Percentiles rank a stretch among this genome's conserved stretches.
phyloP scores from a whole-genome alignment of 805 yeast species.

The Hanseniaspora singularis region DNA sequence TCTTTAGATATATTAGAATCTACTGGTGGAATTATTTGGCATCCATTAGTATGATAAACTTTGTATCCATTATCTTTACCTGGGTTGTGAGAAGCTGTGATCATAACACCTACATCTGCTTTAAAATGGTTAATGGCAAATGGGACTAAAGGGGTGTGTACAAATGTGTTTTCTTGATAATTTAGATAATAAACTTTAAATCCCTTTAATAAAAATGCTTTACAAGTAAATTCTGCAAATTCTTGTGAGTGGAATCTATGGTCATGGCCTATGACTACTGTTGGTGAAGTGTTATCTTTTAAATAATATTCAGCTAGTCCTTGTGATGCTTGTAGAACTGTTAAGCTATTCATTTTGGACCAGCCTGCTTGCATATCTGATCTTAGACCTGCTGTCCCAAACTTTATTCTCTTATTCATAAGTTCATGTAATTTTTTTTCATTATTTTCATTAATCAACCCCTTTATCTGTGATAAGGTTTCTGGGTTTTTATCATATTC shows the following conservation, averaged over 20 bases:
- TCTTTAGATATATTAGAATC: conserved; percentile 57
- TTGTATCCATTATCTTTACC: conserved; percentile 85
- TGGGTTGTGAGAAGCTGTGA: conserved; percentile 83
- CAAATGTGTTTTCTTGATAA: conserved; percentile 25
- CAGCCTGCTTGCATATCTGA: conserved; percentile 86
- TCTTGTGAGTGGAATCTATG: conserved; percentile 70
- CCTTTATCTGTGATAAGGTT: conserved; percentile 45
- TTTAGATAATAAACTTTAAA: conserved; percentile 58
- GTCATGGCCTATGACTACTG: conserved; percentile 79
- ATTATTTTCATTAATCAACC: conserved; percentile 28
- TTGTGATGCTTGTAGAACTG: conserved; percentile 82
- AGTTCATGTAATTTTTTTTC: conserved; percentile 39
- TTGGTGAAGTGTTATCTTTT: conserved; percentile 25
- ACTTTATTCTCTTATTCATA: conserved; percentile 50
- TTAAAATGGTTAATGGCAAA: conserved; percentile 53
- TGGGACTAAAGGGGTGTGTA: conserved; percentile 89
- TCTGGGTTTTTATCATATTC: conserved; percentile 29
- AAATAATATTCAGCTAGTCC: conserved; percentile 50
- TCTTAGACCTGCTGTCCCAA: conserved; percentile 91
- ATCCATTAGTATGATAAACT: conserved; percentile 86
- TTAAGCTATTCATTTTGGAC: conserved; percentile 75
- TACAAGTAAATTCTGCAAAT: conserved; percentile 70
- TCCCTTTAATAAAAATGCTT: conserved; percentile 57
- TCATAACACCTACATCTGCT: conserved; percentile 80
- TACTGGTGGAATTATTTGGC: conserved; percentile 91